Evolutionary conservation across 176 grass and related monocot species (phyloP).

Genomic region (Paspalum vaginatum): DNA sequence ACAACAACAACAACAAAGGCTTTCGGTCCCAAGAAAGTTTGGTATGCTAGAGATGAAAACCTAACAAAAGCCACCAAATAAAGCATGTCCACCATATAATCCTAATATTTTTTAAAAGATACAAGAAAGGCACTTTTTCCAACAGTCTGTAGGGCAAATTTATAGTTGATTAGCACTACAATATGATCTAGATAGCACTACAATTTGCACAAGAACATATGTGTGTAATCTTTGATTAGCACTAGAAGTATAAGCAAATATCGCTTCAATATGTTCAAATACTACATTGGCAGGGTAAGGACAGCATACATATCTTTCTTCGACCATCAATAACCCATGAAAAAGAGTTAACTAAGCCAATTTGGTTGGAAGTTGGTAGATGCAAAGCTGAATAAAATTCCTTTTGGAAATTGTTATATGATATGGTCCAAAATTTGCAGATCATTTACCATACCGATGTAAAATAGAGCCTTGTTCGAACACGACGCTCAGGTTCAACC

Average conservation of each 20-base stretch:
- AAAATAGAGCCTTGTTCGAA: constrained; percentile 98
- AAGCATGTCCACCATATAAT: constrained; percentile 3
- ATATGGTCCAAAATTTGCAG: constrained; percentile 21
- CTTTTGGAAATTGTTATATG: neutral
- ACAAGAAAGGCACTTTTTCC: neutral
- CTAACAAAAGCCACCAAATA: neutral
- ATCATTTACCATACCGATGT: constrained; percentile 73
- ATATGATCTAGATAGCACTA: too few relatives aligned
- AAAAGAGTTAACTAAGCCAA: neutral
- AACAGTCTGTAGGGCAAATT: neutral
- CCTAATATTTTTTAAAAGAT: neutral
- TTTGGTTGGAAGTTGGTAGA: neutral
- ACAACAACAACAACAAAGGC: neutral
- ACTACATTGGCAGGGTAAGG: neutral
- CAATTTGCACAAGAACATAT: neutral
- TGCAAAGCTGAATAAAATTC: neutral
- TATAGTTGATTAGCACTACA: neutral
- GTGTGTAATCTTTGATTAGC: neutral
- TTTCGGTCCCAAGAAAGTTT: neutral
- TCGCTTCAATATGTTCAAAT: constrained; percentile 12
- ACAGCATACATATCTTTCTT: neutral
- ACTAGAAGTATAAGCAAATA: neutral
- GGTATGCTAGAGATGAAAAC: neutral
- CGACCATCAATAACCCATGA: neutral
- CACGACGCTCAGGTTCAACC: constrained; percentile 80